Evolutionary conservation across 495 filamentous ascomycete species (phyloP), one percentile per base, ranked within the genome.

Genomic region (Margaritispora aquatica): DNA sequence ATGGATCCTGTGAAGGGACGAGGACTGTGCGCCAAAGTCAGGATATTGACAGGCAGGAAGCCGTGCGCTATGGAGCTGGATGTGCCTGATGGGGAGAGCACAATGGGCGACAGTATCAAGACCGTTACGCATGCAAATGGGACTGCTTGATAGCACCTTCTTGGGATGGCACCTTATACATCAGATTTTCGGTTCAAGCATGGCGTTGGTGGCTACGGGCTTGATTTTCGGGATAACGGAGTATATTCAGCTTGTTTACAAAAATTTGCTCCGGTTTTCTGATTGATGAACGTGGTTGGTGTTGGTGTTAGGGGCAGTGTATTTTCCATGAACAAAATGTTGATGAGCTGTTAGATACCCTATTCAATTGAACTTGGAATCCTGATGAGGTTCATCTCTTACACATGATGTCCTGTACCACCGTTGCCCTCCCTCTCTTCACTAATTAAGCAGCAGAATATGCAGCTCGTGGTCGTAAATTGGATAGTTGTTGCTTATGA

Each of bases 41-140:
- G 77, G 13, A 75, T 86, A 26, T 66, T 88, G 26, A 75, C 76
- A 26, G 85, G 71, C 19, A 75, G 82, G 61, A 88, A 84, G 59
- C 81, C 85, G 34, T 29, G 27, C 15, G 46, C 22, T 2, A 20
- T 13, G n/a, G 57, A 41, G 19, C 19, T 44, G 13, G 48, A 60
- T 50, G 22, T 36, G 23, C 22, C 31, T 24, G 51, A 54, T 36
- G 58, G 47, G 27, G 41, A 36, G 13, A 62, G 54, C 26, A 27
- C 51, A 7, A 54, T 50, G 47, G 47, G 47, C 23, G 47, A 50
- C 20, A 50, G 47, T 17, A 50, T 50, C 24, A 5, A 21, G 27
- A 61, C 58, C 1, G 23, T 61, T 51, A 61, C 20, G 26, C 23
- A 44, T 26, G 1, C 26, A 5, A 59, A 54, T 24, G 57, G 57